A percentile compares a stretch with the other conserved stretches of the same genome.
Evolutionary conservation across 2,329 filamentous ascomycete genomes (phyloP).

Genomic region (Venturia aucupariae): DNA sequence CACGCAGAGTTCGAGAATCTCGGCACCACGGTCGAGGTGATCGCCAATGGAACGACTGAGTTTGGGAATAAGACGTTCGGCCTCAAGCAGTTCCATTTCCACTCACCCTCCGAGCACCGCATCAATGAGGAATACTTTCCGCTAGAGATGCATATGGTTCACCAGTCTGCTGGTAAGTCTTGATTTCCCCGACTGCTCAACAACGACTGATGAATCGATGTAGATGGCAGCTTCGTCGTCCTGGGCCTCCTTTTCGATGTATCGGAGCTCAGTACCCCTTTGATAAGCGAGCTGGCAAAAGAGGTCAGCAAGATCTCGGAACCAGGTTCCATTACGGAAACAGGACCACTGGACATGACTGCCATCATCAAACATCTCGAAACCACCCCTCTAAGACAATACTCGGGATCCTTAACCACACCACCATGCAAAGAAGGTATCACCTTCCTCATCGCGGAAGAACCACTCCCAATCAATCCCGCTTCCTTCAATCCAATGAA

Average conservation of each 20-base stretch:
- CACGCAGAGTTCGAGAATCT: constrained; percentile 47
- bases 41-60: constrained; percentile 39
- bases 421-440: constrained; percentile 53
- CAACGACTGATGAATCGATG: neutral
- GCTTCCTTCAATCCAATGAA: constrained; percentile 44
- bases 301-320: constrained; percentile 30
- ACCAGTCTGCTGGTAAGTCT: constrained; percentile 36
- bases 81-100: constrained; percentile 51
- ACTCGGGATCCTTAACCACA: constrained; percentile 52
- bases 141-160: constrained; percentile 51
- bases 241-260: constrained; percentile 36
- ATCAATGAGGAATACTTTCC: constrained; percentile 39
- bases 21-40: constrained; percentile 48
- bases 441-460: constrained; percentile 42
- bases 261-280: constrained; percentile 25
- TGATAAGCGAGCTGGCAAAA: constrained; percentile 23
- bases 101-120: constrained; percentile 51
- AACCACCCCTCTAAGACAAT: constrained; percentile 37
- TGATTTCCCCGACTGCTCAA: constrained; percentile 15
- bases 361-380: constrained; percentile 31
- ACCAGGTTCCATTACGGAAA: constrained; percentile 31
- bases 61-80: constrained; percentile 33
- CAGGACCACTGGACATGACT: constrained; percentile 34
- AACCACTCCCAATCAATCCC: constrained; percentile 40
- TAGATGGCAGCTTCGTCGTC: constrained; percentile 31